Evolutionary conservation across 805 yeast species (phyloP).

Genomic region (Candida tammaniensis): DNA sequence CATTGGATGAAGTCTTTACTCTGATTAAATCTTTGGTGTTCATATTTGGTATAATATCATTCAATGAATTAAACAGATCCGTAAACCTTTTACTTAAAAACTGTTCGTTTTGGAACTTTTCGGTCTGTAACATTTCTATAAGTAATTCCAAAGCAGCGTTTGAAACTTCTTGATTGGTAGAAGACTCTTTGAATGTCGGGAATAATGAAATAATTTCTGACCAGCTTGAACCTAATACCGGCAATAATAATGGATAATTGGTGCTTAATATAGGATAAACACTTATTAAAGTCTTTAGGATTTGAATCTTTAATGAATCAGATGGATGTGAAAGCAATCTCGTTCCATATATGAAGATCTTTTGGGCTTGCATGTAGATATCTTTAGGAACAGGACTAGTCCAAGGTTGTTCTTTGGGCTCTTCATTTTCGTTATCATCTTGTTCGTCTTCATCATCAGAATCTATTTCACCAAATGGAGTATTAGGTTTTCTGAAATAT

Average conservation of each 20-base stretch:
- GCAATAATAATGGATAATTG: conserved; percentile 28
- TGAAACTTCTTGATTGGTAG: conserved; percentile 11
- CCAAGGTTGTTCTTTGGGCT: conserved; percentile 45
- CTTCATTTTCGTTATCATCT: conserved; percentile 15
- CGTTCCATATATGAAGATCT: conserved; percentile 67
- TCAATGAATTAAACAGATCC: conserved; percentile 40
- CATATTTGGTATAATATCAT: background rate
- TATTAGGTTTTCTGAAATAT: conserved; percentile 38
- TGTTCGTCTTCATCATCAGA: conserved; percentile 22
- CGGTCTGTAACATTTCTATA: conserved; percentile 25
- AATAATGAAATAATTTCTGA: conserved; percentile 18
- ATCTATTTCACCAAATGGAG: conserved; percentile 25
- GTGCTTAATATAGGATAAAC: conserved; percentile 32
- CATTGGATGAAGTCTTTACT: conserved; percentile 4
- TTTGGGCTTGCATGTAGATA: conserved; percentile 56
- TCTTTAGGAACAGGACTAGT: conserved; percentile 59
- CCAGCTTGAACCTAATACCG: conserved; percentile 35
- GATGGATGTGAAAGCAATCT: conserved; percentile 68
- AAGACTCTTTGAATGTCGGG: background rate
- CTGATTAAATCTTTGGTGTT: background rate
- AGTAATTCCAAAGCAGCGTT: conserved; percentile 28
- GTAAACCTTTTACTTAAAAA: conserved; percentile 47
- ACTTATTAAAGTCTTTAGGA: conserved; percentile 45
- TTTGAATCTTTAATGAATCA: conserved; percentile 49
- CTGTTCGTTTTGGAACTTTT: conserved; percentile 37